Conservation (phyloP, 2,329 filamentous ascomycete species). For the Colletotrichum brevisporum region DNA sequence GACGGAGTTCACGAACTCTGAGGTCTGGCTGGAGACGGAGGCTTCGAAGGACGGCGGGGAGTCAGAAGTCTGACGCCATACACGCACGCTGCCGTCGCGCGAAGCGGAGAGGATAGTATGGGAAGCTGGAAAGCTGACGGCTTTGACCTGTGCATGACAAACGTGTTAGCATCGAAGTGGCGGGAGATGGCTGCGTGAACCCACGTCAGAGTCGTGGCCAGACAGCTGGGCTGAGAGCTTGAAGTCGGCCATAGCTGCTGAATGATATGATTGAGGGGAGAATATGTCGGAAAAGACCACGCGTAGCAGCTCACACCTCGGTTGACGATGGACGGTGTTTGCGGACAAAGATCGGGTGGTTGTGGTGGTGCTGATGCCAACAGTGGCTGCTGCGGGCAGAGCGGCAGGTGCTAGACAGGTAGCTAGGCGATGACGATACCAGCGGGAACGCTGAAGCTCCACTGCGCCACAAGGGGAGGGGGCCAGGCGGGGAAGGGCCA, state of each 20-base stretch:
- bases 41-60: conserved; percentile 81
- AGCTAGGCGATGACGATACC: conserved; percentile 37
- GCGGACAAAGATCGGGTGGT: neutral
- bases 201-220: conserved; percentile 94
- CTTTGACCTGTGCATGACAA: conserved; percentile 78
- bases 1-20: conserved; percentile 89
- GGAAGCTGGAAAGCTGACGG: conserved; percentile 82
- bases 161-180: conserved; percentile 14
- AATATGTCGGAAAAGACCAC: neutral
- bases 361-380: neutral
- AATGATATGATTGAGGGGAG: neutral
- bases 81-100: conserved; percentile 88
- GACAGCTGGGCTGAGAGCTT: conserved; percentile 92
- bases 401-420: conserved; percentile 2
- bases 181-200: conserved; percentile 47
- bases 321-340: conserved; percentile 1
- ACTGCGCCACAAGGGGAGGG: conserved; percentile 35
- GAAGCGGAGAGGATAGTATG: conserved; percentile 87
- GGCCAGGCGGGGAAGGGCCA: conserved; percentile 14
- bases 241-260: conserved; percentile 79
- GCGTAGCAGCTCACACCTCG: conserved; percentile 22
- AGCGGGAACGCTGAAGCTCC: conserved; percentile 36
- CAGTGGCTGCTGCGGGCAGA: neutral
- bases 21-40: conserved; percentile 83
- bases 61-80: conserved; percentile 81